phyloP scores from a whole-genome alignment of 140 eudicot species.

The Ambrosia hybrid region DNA sequence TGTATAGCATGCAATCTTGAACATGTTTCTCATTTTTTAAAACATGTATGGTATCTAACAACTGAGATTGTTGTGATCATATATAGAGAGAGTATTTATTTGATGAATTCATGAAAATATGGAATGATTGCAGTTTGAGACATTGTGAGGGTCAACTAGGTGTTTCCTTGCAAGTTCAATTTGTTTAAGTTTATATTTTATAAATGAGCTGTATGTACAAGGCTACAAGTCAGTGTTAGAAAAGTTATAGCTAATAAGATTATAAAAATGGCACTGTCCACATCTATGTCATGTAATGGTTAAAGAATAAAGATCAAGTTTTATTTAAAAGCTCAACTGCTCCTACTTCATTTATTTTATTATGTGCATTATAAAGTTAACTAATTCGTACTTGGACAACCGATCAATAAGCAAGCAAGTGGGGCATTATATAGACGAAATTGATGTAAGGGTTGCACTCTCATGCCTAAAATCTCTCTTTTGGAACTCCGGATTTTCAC shows the following conservation, averaged over 20 bases:
- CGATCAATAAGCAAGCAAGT: not conserved
- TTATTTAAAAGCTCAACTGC: not conserved
- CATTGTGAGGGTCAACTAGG: constrained; percentile 21
- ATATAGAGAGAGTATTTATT: constrained; percentile 21
- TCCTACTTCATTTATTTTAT: too few relatives aligned
- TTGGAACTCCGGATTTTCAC: too few relatives aligned
- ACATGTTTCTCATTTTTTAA: constrained; percentile 26
- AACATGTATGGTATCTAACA: constrained; percentile 15
- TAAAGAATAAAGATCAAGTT: not conserved
- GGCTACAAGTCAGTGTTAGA: constrained; percentile 17
- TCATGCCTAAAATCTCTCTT: too few relatives aligned
- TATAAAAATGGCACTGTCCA: constrained; percentile 21
- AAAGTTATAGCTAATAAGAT: constrained; percentile 6
- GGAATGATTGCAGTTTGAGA: constrained; percentile 11
- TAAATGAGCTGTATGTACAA: constrained; percentile 30
- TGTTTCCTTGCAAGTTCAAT: constrained; percentile 23
- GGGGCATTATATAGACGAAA: not conserved
- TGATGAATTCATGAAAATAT: constrained; percentile 2
- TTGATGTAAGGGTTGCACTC: too few relatives aligned
- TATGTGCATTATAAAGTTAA: not conserved
- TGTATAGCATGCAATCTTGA: constrained; percentile 19
- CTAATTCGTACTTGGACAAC: not conserved
- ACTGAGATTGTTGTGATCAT: constrained; percentile 20
- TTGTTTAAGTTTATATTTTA: not conserved
- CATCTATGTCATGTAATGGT: constrained; percentile 12